These are phyloP conservation scores for Microascus cirrosus DNA, from an alignment of 2,329 filamentous ascomycete species.

Conservation along the genomic window DNA sequence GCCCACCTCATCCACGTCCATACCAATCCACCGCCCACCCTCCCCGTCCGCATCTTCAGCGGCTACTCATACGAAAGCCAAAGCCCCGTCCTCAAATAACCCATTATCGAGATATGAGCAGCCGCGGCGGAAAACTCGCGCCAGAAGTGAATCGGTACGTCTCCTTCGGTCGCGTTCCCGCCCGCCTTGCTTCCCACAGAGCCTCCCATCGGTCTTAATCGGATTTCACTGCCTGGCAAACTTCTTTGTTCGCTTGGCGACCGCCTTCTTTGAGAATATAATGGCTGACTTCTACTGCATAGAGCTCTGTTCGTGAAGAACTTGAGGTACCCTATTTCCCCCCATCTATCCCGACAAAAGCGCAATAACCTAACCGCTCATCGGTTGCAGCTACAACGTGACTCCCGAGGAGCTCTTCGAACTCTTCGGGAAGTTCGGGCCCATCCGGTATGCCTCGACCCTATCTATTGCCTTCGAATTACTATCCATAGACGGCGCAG, in stretches of 20 bases:
- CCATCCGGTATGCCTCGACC: constrained; percentile 63
- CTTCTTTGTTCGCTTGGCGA: neutral
- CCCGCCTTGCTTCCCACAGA: neutral
- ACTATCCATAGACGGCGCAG: too few species aligned
- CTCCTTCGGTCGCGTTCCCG: constrained; percentile 8
- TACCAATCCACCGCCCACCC: neutral
- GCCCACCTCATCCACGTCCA: constrained; percentile 1
- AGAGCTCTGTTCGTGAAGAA: constrained; percentile 99
- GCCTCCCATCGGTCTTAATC: neutral
- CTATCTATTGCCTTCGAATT: neutral
- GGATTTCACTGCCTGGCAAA: neutral
- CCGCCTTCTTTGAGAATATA: neutral
- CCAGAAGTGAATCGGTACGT: constrained; percentile 97
- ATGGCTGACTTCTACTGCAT: constrained; percentile 8
- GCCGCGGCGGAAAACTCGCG: constrained; percentile 91
- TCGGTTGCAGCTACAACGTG: constrained; percentile 76
- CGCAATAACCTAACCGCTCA: constrained; percentile 25
- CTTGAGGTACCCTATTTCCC: constrained; percentile 58
- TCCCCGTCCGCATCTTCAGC: constrained; percentile 5
- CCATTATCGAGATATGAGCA: constrained; percentile 76
- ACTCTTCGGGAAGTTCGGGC: constrained; percentile 95
- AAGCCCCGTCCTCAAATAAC: constrained; percentile 16
- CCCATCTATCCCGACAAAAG: neutral
- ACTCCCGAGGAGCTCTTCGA: constrained; percentile 96
- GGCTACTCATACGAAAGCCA: constrained; percentile 3